These are phyloP conservation scores for Gnomoniopsis smithogilvyi DNA, from an alignment of 2,329 filamentous ascomycete genomes.

Conservation along the genomic window DNA sequence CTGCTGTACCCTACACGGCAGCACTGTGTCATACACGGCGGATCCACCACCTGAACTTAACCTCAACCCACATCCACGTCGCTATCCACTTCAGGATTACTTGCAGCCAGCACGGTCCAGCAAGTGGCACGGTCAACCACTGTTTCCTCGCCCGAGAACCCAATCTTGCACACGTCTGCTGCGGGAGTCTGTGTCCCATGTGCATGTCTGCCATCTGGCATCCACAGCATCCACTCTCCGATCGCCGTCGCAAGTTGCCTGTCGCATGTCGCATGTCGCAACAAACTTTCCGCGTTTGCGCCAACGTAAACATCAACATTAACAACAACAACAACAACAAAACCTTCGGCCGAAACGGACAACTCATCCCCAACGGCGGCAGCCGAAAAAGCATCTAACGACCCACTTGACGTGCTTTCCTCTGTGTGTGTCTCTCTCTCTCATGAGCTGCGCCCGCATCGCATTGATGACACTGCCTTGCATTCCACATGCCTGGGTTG, in stretches of 20 bases:
- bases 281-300: neutral
- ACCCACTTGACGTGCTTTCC: neutral
- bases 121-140: neutral
- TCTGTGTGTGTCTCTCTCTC: neutral
- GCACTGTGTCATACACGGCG: neutral
- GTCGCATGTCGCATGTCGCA: neutral
- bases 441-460: neutral
- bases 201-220: neutral
- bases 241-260: neutral
- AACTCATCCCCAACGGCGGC: neutral
- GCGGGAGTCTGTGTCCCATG: neutral
- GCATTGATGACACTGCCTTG: neutral
- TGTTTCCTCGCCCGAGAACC: neutral
- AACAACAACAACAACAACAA: neutral
- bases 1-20: neutral
- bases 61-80: neutral
- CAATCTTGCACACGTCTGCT: neutral
- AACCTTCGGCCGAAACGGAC: neutral
- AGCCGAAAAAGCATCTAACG: neutral
- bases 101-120: constrained; percentile 1
- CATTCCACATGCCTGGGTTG: neutral
- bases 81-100: neutral
- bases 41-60: neutral
- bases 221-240: neutral
- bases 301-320: neutral